These are phyloP conservation scores for Capsicum chinense DNA, from an alignment of 257 asterid species.

Conservation along the genomic window DNA sequence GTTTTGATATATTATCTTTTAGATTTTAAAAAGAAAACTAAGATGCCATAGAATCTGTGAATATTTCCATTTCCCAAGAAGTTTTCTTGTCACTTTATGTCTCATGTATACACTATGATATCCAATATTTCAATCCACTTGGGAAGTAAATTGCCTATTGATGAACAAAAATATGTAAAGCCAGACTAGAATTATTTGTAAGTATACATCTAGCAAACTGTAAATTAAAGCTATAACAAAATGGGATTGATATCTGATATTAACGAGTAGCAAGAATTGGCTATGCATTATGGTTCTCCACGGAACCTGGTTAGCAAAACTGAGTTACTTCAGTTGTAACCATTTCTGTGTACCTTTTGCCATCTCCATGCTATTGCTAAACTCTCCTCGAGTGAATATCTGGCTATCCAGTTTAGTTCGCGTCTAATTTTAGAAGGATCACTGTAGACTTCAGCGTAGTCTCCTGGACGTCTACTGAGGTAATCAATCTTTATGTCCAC, in stretches of 20 bases:
- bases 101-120: not conserved
- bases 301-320: conserved; percentile 1
- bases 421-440: conserved; percentile 75
- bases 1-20: too few relatives aligned
- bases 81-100: not conserved
- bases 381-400: conserved; percentile 73
- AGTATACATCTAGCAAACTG: conserved; percentile 14
- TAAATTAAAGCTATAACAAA: conserved; percentile 12
- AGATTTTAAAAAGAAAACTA: not conserved
- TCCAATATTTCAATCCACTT: not conserved
- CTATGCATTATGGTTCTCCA: not conserved
- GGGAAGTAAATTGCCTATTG: not conserved
- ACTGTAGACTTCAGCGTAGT: conserved; percentile 86
- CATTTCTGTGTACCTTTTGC: conserved; percentile 86
- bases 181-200: not conserved
- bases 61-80: not conserved
- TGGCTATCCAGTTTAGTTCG: conserved; percentile 80
- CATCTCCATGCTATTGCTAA: conserved; percentile 86
- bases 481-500: conserved; percentile 70
- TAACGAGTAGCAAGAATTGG: not conserved
- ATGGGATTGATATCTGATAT: not conserved
- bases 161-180: conserved; percentile 15
- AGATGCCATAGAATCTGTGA: not conserved
- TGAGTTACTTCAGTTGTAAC: conserved; percentile 42
- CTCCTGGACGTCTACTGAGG: conserved; percentile 80